Conservation (phyloP, 345 rosid species). For the Linum usitatissimum region DNA sequence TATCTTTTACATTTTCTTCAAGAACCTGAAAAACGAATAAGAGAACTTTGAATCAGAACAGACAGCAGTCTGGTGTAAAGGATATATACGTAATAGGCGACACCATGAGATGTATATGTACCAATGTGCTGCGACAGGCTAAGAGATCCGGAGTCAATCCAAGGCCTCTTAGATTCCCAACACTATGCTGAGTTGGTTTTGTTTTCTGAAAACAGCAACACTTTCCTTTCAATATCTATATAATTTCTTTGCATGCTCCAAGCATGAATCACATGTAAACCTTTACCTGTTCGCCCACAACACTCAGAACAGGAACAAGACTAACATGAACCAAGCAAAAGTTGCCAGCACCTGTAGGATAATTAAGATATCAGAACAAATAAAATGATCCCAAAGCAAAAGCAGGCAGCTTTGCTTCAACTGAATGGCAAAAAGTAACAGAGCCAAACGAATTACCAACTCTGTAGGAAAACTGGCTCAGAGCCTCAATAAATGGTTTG, state of each 20-base stretch:
- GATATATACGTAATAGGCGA: constrained; percentile 2
- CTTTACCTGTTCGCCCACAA: constrained; percentile 92
- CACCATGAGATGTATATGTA: constrained; percentile 12
- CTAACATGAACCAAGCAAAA: constrained; percentile 97
- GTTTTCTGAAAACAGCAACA: constrained; percentile 48
- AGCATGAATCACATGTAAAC: not conserved
- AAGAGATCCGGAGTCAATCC: constrained; percentile 81
- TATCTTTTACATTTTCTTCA: constrained; percentile 66
- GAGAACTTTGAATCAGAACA: not conserved
- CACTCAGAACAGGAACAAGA: constrained; percentile 90
- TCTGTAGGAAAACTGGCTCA: constrained; percentile 84
- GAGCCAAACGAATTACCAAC: constrained; percentile 46
- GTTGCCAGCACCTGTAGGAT: constrained; percentile 57
- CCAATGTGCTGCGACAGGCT: constrained; percentile 90
- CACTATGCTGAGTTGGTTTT: constrained; percentile 97
- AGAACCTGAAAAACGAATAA: constrained; percentile 51
- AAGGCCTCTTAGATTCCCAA: constrained; percentile 68
- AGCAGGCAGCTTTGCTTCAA: not conserved
- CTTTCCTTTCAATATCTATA: not conserved
- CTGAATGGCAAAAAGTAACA: constrained; percentile 7
- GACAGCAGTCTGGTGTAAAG: not conserved
- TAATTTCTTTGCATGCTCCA: not conserved
- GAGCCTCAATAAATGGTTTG: constrained; percentile 95
- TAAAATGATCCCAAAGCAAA: constrained; percentile 3
- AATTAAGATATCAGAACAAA: constrained; percentile 13